A percentile compares a stretch with the other conserved stretches of the same genome.
phyloP scores from a whole-genome alignment of 129 eudicot genomes.

The Deinandra increscens region DNA sequence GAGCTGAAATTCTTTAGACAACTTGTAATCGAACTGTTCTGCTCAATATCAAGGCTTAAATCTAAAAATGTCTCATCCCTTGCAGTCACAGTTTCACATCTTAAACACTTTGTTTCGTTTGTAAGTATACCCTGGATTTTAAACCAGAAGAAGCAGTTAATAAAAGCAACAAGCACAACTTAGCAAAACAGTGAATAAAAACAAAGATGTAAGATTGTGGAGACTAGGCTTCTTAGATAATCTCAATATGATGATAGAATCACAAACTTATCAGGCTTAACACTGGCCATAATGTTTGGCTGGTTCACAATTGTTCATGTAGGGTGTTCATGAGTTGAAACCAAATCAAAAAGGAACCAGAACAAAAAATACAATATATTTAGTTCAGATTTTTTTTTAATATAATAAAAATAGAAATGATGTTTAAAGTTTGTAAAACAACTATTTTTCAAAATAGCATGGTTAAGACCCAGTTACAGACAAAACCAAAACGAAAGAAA shows the following conservation, averaged over 20 bases:
- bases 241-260: neutral
- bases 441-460: neutral
- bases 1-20: slow-evolving; percentile 76
- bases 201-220: neutral
- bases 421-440: neutral
- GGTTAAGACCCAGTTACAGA: neutral
- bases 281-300: neutral
- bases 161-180: slow-evolving; percentile 1
- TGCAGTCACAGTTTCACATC: slow-evolving; percentile 81
- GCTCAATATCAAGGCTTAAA: slow-evolving; percentile 74
- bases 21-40: slow-evolving; percentile 71
- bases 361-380: neutral
- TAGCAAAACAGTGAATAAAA: neutral
- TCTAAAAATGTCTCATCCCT: slow-evolving; percentile 76
- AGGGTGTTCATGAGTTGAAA: neutral
- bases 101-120: slow-evolving; percentile 69
- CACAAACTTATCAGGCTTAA: neutral
- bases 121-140: slow-evolving; percentile 60
- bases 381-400: neutral
- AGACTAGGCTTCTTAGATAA: neutral
- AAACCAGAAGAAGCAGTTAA: neutral
- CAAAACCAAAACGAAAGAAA: neutral
- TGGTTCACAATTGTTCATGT: neutral
- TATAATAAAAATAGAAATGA: neutral
- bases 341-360: neutral